Base-by-base conservation (phyloP, 257 asterid species). In the Nicotiana sylvestris region DNA sequence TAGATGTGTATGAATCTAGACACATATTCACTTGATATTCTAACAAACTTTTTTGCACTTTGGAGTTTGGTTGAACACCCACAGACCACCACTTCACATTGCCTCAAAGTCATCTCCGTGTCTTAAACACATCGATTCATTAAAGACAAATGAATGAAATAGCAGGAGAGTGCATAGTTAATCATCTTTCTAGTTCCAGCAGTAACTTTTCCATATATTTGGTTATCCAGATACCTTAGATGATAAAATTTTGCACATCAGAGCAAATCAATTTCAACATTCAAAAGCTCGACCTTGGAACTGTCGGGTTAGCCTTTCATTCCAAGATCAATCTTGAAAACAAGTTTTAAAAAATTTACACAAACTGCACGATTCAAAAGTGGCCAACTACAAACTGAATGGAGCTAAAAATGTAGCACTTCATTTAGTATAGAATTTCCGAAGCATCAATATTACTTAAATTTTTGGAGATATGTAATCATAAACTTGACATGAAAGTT, bases 401-500 rank as follows among this genome's bases (percentile, higher is more conserved):
- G 33, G 61, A 21, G 25, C 60, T 46, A 43, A 72, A 43, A 25
- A 46, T 72, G 15, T 25, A 25, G 27, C 79, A 21, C 78, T 72
- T 25, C 79, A 25, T 72, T n/a, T 46, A 11, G 57, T 4, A 53
- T 53, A 53, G 6, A 53, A 11, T 11, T 13, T 1, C 58, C 1
- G 6, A 53, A 53, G 58, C 18, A 53, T 43, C 12, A 9, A 43
- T 43, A 43, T 43, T 43, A 9, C 51, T 43, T 43, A 43, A 12
- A 43, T 43, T 43, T 9, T 43, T 43, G 0, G 9, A 43, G 51
- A 43, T 43, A 43, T 43, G 51, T 43, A 43, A 72, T 72, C 79
- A 46, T 72, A 25, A 72, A 46, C 79, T 46, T 46, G 79, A 72
- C 37, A 46, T 72, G 79, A 72, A 72, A 72, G 33, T 46, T 12